These are phyloP conservation scores for Baeospora myosura DNA, from an alignment of 1,284 basidiomycete genomes.

Conservation along the genomic window DNA sequence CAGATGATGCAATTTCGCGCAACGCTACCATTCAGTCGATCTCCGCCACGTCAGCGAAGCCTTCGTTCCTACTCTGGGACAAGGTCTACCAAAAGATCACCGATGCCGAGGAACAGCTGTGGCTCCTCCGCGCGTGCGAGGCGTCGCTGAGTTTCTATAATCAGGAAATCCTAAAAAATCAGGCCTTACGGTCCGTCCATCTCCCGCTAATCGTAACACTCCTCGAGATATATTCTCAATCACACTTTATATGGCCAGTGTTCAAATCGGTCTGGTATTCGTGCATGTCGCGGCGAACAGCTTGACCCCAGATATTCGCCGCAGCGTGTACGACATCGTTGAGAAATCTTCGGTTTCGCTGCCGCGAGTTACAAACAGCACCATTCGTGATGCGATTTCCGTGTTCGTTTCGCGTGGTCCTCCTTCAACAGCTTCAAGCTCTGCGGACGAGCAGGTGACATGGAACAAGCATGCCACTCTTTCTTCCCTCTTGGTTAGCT, in stretches of 20 bases:
- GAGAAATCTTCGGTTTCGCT: slow-evolving; percentile 23
- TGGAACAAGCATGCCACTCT: slow-evolving; percentile 43
- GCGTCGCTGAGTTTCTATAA: slow-evolving; percentile 45
- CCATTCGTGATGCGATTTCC: slow-evolving; percentile 53
- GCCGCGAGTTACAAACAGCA: slow-evolving; percentile 42
- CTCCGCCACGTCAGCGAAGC: slow-evolving; percentile 44
- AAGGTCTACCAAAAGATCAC: slow-evolving; percentile 75
- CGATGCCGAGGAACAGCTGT: slow-evolving; percentile 61
- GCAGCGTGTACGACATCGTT: slow-evolving; percentile 38
- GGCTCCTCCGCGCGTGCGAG: slow-evolving; percentile 70
- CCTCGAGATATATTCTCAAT: slow-evolving; percentile 6
- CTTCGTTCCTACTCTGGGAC: slow-evolving; percentile 82
- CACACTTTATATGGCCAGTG: slow-evolving; percentile 37
- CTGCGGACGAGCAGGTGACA: slow-evolving; percentile 21
- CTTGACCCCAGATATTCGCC: slow-evolving; percentile 44
- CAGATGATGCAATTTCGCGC: slow-evolving; percentile 24
- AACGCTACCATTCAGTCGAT: slow-evolving; percentile 41
- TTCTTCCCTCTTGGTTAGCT: slow-evolving; percentile 43
- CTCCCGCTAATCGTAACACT: slow-evolving; percentile 4
- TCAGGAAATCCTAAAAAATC: slow-evolving; percentile 48
- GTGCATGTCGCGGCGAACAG: slow-evolving; percentile 64
- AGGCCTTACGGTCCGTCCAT: slow-evolving; percentile 46
- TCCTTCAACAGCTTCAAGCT: slow-evolving; percentile 11
- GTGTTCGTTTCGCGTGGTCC: slow-evolving; percentile 32
- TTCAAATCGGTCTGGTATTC: slow-evolving; percentile 58